Evolutionary conservation across 371 early-diverging fungal species (phyloP), one percentile per base, ranked within the genome.

Genomic region (Entomophthora muscae): DNA sequence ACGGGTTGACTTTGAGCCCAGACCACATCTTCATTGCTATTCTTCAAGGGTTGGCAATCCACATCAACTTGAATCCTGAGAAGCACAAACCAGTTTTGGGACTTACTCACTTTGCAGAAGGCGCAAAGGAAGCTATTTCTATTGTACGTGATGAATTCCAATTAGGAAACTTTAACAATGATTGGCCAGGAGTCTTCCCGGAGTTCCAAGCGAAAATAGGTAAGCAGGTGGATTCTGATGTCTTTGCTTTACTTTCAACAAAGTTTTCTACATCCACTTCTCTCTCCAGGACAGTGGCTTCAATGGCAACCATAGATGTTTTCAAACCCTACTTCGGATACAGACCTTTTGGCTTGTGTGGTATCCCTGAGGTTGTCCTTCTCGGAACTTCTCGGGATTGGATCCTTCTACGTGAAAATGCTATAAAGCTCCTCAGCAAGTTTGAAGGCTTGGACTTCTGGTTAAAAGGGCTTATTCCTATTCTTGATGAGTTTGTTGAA

Each of bases 381-480:
- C 29, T n/a, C 7, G 57, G 57, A 28, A 24, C 10, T 13, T 28
- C 12, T 2, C 29, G 30, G 21, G 57, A 56, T 26, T 56, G 57
- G 57, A 56, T 27, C 3, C 2, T 12, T 2, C 21, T 56, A 21
- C 12, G 21, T 10, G 7, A 56, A 26, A 23, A 30, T 28, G 29
- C 13, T 3, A 26, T 28, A 56, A 24, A 21, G 2, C 12, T 56
- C 24, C 21, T 56, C 3, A 26, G 23, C 30, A 56, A 24, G 23
- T 56, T 56, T 56, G 26, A 56, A 2, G 57, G 30, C 30, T 56
- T 56, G 57, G 21, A 26, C 26, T 56, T 56, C 29, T 56, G 57
- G 57, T 28, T 13, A 56, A 24, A 56, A 2, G n/a, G 30, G 2
- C 21, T 56, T 10, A n/a, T n/a, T 5, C 57, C 57, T 2, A 21